Conservation (phyloP, 1,284 basidiomycete species). For the Trametes polyzona region DNA sequence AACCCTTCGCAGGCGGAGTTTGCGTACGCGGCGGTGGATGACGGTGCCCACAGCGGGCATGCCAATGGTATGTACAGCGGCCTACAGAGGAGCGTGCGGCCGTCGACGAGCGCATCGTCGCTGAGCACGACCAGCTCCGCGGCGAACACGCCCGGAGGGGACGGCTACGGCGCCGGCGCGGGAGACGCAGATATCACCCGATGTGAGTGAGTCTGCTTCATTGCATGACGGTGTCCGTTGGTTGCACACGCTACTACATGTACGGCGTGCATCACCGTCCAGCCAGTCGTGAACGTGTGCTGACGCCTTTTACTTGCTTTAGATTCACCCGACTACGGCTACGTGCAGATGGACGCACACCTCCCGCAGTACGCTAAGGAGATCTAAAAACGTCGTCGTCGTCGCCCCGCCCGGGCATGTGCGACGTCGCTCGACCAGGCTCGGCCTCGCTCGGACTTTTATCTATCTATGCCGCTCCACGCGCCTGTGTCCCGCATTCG, state of each 20-base stretch:
- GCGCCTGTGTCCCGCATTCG: slow-evolving; percentile 8
- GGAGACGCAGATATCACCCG: slow-evolving; percentile 65
- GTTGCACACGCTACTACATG: slow-evolving; percentile 3
- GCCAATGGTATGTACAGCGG: slow-evolving; percentile 33
- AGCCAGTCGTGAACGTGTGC: not conserved
- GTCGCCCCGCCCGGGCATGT: not conserved
- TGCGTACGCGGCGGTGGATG: slow-evolving; percentile 67
- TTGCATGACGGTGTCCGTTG: slow-evolving; percentile 12
- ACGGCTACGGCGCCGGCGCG: slow-evolving; percentile 55
- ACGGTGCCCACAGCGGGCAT: slow-evolving; percentile 25
- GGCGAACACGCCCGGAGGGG: slow-evolving; percentile 54
- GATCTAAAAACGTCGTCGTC: slow-evolving; percentile 42
- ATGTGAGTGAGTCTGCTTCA: slow-evolving; percentile 60
- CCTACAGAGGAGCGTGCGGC: slow-evolving; percentile 51
- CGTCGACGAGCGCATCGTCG: slow-evolving; percentile 76
- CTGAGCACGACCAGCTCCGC: slow-evolving; percentile 83
- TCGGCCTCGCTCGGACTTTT: slow-evolving; percentile 6
- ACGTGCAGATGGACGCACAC: slow-evolving; percentile 76
- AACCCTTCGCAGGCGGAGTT: slow-evolving; percentile 71
- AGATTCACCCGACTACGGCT: slow-evolving; percentile 85
- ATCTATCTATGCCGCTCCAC: slow-evolving; percentile 10
- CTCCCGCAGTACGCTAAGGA: slow-evolving; percentile 72
- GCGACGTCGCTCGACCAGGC: slow-evolving; percentile 7
- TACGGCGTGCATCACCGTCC: slow-evolving; percentile 15
- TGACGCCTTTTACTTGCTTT: slow-evolving; percentile 40